phyloP scores from a whole-genome alignment of 2,329 filamentous ascomycete genomes.

The Ascochyta koolunga region DNA sequence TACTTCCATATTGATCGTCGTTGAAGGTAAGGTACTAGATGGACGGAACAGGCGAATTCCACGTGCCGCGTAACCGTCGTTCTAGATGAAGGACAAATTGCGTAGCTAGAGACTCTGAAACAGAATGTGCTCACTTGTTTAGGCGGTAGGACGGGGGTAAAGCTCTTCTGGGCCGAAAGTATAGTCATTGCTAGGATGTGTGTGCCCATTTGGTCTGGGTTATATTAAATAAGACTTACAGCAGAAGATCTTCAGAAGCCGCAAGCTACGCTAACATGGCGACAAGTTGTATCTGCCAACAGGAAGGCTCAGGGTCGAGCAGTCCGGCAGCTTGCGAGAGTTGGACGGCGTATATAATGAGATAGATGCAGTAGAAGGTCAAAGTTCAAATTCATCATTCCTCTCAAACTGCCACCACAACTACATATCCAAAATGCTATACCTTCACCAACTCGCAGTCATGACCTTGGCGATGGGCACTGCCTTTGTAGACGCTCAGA shows the following conservation, averaged over 20 bases:
- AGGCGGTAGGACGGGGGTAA: not conserved
- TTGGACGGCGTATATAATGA: not conserved
- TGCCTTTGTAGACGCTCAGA: constrained; percentile 35
- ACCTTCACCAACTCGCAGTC: constrained; percentile 37
- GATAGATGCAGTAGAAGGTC: not conserved
- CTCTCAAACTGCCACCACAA: not conserved
- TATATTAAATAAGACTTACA: constrained; percentile 15
- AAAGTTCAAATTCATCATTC: not conserved
- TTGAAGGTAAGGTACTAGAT: not conserved
- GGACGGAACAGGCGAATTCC: not conserved
- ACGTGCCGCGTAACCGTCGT: not conserved
- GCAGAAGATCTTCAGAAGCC: constrained; percentile 10
- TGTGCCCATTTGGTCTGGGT: not conserved
- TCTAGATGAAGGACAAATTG: constrained; percentile 3
- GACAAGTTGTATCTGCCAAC: not conserved
- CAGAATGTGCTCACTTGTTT: not conserved
- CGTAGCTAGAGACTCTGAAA: not conserved
- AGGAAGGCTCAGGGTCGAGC: not conserved
- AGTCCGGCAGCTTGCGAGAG: not conserved
- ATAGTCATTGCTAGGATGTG: not conserved
- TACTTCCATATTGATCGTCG: not conserved
- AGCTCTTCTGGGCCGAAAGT: not conserved
- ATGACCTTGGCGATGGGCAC: constrained; percentile 34
- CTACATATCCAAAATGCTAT: constrained; percentile 28
- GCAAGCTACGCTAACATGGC: not conserved